Base-by-base conservation (phyloP, 176 grass and related monocot species). In the Bonia amplexicaulis region DNA sequence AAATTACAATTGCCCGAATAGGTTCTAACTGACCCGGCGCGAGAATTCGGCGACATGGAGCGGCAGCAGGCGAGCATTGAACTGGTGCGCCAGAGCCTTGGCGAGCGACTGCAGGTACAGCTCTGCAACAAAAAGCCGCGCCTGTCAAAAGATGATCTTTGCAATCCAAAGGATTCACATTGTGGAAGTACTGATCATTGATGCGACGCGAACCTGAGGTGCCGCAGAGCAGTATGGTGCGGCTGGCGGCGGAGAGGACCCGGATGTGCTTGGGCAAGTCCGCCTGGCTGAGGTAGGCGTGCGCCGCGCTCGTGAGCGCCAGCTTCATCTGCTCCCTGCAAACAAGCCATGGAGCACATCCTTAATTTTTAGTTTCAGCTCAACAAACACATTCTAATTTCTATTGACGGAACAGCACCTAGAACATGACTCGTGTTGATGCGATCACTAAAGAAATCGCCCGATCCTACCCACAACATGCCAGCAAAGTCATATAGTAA, bases 201-300 rank as follows among this genome's bases (percentile, higher is more conserved):
- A n/a, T 39, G 66, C 22, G 29, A 63, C 26, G 23, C 78, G 57
- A 82, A 98, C 96, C 96, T 76, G 93, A 83, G 17, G 75, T 86
- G 16, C 90, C 93, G n/a, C 91, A 89, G n/a, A 98, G 90, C 63
- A 98, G 85, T 81, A 98, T 98, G 22, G 96, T 83, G 44, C 86
- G 93, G 78, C 89, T 98, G 14, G 86, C 54, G 13, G 82, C 45
- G 72, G 86, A 61, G 75, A 95, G 88, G 55, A 92, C 92, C 62
- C 76, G 40, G 19, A 91, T 92, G 69, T 95, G 74, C 60, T 88
- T 90, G 3, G 93, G 92, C 31, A 95, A 23, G 40, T 73, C 76
- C 3, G 49, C 52, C 80, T 92, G 84, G 61, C 58, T 88, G 59
- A 98, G 80, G 81, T 94, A 84, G 19, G 92, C 80, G 72, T 89